Evolutionary conservation across 2,329 filamentous ascomycete species (phyloP).

Genomic region (Blumeria hordei): DNA sequence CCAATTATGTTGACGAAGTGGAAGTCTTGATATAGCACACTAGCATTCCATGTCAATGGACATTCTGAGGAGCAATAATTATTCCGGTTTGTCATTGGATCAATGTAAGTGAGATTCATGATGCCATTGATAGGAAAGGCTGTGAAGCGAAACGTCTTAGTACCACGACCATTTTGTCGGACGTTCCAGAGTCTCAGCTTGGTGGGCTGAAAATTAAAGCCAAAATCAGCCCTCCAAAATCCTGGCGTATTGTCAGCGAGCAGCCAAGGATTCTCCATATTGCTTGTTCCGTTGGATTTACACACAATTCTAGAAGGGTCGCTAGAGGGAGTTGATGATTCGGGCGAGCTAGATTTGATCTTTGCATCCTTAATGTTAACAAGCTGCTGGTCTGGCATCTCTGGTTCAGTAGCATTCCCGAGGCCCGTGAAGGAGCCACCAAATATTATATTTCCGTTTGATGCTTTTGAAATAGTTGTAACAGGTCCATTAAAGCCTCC

Average conservation of each 20-base stretch:
- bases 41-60: constrained; percentile 50
- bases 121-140: constrained; percentile 74
- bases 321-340: constrained; percentile 36
- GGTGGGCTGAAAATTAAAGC: constrained; percentile 66
- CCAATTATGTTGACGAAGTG: constrained; percentile 69
- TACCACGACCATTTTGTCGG: constrained; percentile 58
- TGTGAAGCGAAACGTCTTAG: constrained; percentile 68
- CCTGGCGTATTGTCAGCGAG: constrained; percentile 52
- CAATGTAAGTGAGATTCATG: constrained; percentile 83
- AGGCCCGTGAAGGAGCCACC: constrained; percentile 75
- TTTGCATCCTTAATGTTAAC: constrained; percentile 66
- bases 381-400: constrained; percentile 45
- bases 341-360: constrained; percentile 41
- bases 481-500: constrained; percentile 88
- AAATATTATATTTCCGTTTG: constrained; percentile 72
- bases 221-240: constrained; percentile 63
- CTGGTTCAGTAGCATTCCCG: constrained; percentile 51
- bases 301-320: constrained; percentile 69
- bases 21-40: constrained; percentile 60
- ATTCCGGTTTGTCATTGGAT: constrained; percentile 43
- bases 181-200: constrained; percentile 80
- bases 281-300: constrained; percentile 40
- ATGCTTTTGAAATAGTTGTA: constrained; percentile 55
- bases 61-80: constrained; percentile 59
- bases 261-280: constrained; percentile 60